phyloP scores from a whole-genome alignment of 768 basidiomycete species.

The Aureoboletus auriporus region DNA sequence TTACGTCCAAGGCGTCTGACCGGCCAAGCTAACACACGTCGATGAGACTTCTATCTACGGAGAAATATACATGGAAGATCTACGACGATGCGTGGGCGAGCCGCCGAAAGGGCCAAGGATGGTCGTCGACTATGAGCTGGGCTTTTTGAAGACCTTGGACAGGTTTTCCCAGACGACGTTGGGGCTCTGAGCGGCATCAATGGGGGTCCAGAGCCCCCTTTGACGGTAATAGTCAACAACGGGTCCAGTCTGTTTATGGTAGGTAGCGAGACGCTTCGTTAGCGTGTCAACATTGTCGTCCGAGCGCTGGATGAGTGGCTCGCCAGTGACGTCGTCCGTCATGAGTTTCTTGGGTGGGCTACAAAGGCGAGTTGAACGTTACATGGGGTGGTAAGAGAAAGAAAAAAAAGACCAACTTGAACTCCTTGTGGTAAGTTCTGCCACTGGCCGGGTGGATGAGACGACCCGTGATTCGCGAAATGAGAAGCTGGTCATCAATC shows the following conservation, averaged over 20 bases:
- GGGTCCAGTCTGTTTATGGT: constrained; percentile 91
- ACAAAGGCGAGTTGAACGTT: constrained; percentile 11
- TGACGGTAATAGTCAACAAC: constrained; percentile 95
- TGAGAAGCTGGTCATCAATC: constrained; percentile 92
- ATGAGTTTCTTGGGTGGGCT: constrained; percentile 98
- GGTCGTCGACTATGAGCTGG: constrained; percentile 14
- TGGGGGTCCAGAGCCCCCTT: constrained; percentile 83
- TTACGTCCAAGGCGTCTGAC: neutral
- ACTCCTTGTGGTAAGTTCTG: constrained; percentile 91
- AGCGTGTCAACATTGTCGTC: constrained; percentile 98
- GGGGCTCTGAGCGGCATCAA: constrained; percentile 95
- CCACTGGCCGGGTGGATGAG: constrained; percentile 89
- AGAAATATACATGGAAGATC: constrained; percentile 25
- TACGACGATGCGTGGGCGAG: constrained; percentile 8
- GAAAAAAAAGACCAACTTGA: constrained; percentile 60
- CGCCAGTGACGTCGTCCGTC: constrained; percentile 90
- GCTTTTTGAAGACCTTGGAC: constrained; percentile 52
- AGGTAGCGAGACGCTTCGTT: constrained; percentile 81
- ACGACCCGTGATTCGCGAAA: constrained; percentile 96
- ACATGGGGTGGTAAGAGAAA: neutral
- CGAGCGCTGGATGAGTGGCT: constrained; percentile 93
- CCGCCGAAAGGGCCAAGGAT: neutral
- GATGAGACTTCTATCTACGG: constrained; percentile 14
- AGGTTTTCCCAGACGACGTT: constrained; percentile 87
- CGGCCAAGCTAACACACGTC: constrained; percentile 1